Evolutionary conservation across 2,329 filamentous ascomycete species (phyloP), one percentile per base, ranked within the genome.

Genomic region (Plenodomus lindquistii): DNA sequence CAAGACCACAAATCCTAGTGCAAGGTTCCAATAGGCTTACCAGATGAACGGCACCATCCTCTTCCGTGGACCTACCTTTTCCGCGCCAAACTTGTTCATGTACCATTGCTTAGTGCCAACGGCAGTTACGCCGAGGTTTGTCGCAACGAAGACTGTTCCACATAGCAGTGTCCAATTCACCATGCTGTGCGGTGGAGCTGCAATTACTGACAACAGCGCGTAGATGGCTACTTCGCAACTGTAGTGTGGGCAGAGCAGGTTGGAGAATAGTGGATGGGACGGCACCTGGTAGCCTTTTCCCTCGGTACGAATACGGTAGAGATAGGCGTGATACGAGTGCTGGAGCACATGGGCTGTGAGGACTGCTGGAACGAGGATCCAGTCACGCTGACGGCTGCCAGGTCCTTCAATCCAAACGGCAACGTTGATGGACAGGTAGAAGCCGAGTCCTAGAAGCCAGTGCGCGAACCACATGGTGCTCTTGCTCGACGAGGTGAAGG

Each of bases 151-250:
- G 3, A 85, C 61, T 35, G 89, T 65, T 5, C 84, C 89, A 46
- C 83, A 83, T 29, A 88, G 64, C 37, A 97, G 70, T 0, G 92
- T 93, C 67, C 77, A 82, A 72, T 96, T 97, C 49, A 90, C 69
- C 46, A 81, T 55, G 24, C 77, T 73, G 10, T 85, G 87, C 7
- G 74, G 63, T 0, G 92, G 91, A 1, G 92, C 91, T 22, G 86
- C 85, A 34, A 88, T 71, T 38, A 94, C 73, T 2, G 90, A 82
- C 56, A 99, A 74, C n/a, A 87, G 81, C 17, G 91, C 67, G 69
- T 99, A 97, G 49, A 97, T 84, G 35, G 88, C 69, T 66, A 89
- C 92, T 75, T 97, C 94, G 64, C 87, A 90, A 3, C 88, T 88
- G 72, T 97, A 99, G 73, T 99, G 94, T 16, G 94, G 91, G 61